These are phyloP conservation scores for Tricholoma matsutake DNA, from an alignment of 768 basidiomycete genomes.

Conservation along the genomic window DNA sequence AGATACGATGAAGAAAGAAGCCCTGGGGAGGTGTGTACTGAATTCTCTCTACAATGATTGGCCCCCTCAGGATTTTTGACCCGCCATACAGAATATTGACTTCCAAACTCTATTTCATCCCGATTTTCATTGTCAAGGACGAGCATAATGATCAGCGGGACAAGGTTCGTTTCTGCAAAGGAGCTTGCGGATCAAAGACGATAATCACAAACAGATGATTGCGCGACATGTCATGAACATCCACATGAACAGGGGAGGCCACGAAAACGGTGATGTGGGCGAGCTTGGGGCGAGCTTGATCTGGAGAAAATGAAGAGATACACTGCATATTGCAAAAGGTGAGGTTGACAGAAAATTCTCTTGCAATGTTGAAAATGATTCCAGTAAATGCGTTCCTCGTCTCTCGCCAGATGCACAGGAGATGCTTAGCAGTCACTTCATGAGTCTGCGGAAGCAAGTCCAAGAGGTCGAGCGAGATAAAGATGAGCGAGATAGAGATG, in stretches of 20 bases:
- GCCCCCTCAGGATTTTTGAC: slow-evolving; percentile 1
- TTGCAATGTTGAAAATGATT: neutral
- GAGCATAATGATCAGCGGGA: slow-evolving; percentile 96
- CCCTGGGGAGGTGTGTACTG: slow-evolving; percentile 73
- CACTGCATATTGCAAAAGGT: slow-evolving; percentile 95
- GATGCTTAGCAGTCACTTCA: slow-evolving; percentile 95
- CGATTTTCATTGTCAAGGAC: slow-evolving; percentile 99
- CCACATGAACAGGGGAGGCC: slow-evolving; percentile 92
- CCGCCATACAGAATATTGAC: slow-evolving; percentile 72
- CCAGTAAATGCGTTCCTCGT: slow-evolving; percentile 93
- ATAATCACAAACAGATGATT: slow-evolving; percentile 62
- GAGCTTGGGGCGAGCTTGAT: too few species aligned
- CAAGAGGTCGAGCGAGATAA: slow-evolving; percentile 96
- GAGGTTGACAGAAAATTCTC: slow-evolving; percentile 13
- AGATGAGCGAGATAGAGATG: too few species aligned
- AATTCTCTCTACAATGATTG: slow-evolving; percentile 3
- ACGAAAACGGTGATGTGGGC: slow-evolving; percentile 68
- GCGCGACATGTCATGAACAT: slow-evolving; percentile 98
- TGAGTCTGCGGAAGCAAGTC: slow-evolving; percentile 87
- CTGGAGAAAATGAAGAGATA: slow-evolving; percentile 99
- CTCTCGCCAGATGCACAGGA: slow-evolving; percentile 92
- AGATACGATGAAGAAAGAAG: slow-evolving; percentile 95
- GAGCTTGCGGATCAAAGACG: neutral
- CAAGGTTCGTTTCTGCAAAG: slow-evolving; percentile 47
- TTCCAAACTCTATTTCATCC: slow-evolving; percentile 96